Base-by-base conservation (phyloP, 169 alveolate genomes). In the Theileria orientalis region DNA sequence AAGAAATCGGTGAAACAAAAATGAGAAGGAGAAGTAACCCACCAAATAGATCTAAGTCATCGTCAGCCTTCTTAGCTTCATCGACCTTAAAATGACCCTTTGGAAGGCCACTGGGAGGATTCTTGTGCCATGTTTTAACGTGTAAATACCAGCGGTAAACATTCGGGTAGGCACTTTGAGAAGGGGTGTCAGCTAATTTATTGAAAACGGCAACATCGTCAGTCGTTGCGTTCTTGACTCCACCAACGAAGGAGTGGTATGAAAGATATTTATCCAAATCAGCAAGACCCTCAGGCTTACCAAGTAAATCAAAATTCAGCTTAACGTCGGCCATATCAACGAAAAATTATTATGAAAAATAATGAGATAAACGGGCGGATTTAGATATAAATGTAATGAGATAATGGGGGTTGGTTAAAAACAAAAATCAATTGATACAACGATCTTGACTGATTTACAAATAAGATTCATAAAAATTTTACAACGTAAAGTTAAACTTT, bases 21-120 rank as follows among this genome's bases (percentile, higher is more conserved):
- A n/a, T n/a, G n/a, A n/a, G n/a, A n/a, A n/a, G n/a, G n/a, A n/a
- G n/a, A n/a, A n/a, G 16, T 42, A 42, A 69, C 79, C n/a, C 54
- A 71, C 80, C 89, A 59, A 82, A 82, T 8, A 74, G 82, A 62
- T 82, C 89, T 30, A 82, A 35, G 76, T 82, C 89, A 30, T 56
- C 66, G 30, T 82, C 89, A n/a, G 64, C 41, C 46, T 82, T 72
- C 74, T 82, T 74, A 23, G 30, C 40, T 8, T 23, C 83, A 21
- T 40, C 59, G 16, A 44, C 62, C 6, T 72, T 64, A 76, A 82
- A 74, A 14, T 42, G 19, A 11, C 89, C 89, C 62, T 82, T 63
- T 51, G 87, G 82, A 47, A 79, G 83, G 69, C 57, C 62, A 19
- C 40, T 51, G 56, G 87, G 87, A 14, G 87, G 87, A 19, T 32